phyloP scores from a whole-genome alignment of 495 filamentous ascomycete genomes.

The Cenococcum geophilum region DNA sequence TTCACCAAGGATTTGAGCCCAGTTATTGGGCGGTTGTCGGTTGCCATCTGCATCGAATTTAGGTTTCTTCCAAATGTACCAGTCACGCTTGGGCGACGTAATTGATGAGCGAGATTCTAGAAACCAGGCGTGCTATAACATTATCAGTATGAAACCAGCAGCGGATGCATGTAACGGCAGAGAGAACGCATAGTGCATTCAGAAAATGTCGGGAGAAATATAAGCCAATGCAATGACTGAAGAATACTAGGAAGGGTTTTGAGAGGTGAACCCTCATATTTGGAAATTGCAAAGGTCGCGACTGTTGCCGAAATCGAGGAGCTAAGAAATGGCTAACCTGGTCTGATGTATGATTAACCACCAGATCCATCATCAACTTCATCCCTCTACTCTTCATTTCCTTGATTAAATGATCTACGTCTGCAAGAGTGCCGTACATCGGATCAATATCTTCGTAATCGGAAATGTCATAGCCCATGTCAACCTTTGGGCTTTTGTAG shows the following conservation, averaged over 20 bases:
- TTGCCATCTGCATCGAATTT: slow-evolving; percentile 46
- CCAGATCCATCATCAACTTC: slow-evolving; percentile 52
- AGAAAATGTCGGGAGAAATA: neutral
- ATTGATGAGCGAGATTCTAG: slow-evolving; percentile 46
- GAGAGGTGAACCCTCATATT: too few species aligned
- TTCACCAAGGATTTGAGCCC: slow-evolving; percentile 48
- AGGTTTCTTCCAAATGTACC: slow-evolving; percentile 56
- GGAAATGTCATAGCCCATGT: slow-evolving; percentile 43
- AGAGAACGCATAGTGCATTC: neutral
- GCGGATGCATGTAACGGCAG: too few species aligned
- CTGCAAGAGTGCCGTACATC: slow-evolving; percentile 50
- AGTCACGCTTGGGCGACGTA: slow-evolving; percentile 48
- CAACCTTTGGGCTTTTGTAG: slow-evolving; percentile 39
- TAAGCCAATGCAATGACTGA: neutral
- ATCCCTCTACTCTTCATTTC: slow-evolving; percentile 48
- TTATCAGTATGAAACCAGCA: slow-evolving; percentile 1
- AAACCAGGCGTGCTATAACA: slow-evolving; percentile 51
- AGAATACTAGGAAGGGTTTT: too few species aligned
- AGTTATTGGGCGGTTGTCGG: slow-evolving; percentile 55
- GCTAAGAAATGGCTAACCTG: slow-evolving; percentile 22
- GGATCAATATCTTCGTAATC: slow-evolving; percentile 37
- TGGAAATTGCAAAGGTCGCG: too few species aligned
- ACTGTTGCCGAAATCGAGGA: neutral
- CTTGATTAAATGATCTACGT: slow-evolving; percentile 49
- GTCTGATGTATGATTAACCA: slow-evolving; percentile 56